Evolutionary conservation across 73 alveolate genomes (phyloP).

Genomic region (Tetrahymena borealis): DNA sequence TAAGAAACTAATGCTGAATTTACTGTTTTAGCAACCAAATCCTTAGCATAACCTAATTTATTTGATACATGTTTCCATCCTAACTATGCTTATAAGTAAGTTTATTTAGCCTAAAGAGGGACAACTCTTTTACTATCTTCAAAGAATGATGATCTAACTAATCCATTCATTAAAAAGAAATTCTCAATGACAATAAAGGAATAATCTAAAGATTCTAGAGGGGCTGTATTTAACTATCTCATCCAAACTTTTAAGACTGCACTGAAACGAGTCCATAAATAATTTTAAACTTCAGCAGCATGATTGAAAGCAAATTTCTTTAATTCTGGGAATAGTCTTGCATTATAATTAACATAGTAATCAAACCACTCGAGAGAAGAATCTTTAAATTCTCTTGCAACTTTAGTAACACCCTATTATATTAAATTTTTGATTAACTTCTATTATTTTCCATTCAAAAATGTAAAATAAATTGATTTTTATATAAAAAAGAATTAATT

Average conservation of each 20-base stretch:
- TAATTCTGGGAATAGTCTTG: background rate
- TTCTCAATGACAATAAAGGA: background rate
- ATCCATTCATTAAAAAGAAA: background rate
- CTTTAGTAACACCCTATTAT: background rate
- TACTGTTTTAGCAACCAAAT: background rate
- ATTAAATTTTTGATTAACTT: too few species aligned
- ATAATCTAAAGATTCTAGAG: background rate
- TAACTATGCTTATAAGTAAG: background rate
- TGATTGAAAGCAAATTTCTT: background rate
- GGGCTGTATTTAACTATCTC: background rate
- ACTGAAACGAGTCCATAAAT: background rate
- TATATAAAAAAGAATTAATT: background rate
- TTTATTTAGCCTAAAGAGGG: background rate
- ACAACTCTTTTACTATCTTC: background rate
- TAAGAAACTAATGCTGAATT: background rate
- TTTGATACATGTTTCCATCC: background rate
- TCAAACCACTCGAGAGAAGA: background rate
- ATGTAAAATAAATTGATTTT: background rate
- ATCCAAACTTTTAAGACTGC: background rate
- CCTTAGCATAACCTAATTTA: background rate
- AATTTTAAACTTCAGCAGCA: background rate
- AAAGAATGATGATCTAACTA: background rate
- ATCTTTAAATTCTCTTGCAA: background rate
- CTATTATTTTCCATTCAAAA: too few species aligned
- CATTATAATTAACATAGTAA: background rate